phyloP scores from a whole-genome alignment of 2,329 filamentous ascomycete species.

The Arthrinium puccinioides region DNA sequence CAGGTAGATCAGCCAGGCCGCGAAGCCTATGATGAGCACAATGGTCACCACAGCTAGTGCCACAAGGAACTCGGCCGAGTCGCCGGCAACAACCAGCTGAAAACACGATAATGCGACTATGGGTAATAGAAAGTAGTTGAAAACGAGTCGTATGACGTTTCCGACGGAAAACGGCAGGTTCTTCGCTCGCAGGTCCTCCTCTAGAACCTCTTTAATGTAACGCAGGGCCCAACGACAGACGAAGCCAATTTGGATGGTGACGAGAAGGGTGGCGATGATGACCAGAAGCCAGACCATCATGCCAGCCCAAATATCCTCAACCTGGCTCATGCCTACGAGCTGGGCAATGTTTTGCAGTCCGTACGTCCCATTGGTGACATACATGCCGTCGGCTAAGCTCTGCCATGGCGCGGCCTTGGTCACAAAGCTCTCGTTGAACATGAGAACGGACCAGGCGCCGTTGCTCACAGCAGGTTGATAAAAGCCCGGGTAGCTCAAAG shows the following conservation, averaged over 20 bases:
- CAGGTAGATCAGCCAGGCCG: conserved; percentile 71
- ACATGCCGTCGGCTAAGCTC: conserved; percentile 77
- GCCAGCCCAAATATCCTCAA: conserved; percentile 82
- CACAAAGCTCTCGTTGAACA: conserved; percentile 91
- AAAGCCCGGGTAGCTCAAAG: conserved; percentile 84
- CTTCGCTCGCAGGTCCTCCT: conserved; percentile 85
- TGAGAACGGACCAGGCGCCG: conserved; percentile 77
- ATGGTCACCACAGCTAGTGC: conserved; percentile 70
- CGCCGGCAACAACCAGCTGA: conserved; percentile 70
- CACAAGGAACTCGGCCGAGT: conserved; percentile 64
- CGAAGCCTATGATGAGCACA: conserved; percentile 63
- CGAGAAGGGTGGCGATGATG: conserved; percentile 60
- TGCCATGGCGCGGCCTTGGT: conserved; percentile 57
- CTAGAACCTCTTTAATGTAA: conserved; percentile 60
- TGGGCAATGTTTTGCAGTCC: conserved; percentile 76
- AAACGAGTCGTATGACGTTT: conserved; percentile 75
- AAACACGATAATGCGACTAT: conserved; percentile 83
- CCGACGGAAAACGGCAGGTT: conserved; percentile 82
- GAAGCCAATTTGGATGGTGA: conserved; percentile 72
- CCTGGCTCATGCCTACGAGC: conserved; percentile 69
- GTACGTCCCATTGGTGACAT: conserved; percentile 66
- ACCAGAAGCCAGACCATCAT: conserved; percentile 88
- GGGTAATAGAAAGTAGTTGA: conserved; percentile 88
- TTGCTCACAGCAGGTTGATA: conserved; percentile 89
- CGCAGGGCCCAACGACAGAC: conserved; percentile 69